Base-by-base conservation (phyloP, 2,329 filamentous ascomycete species). In the Aaosphaeria arxii region DNA sequence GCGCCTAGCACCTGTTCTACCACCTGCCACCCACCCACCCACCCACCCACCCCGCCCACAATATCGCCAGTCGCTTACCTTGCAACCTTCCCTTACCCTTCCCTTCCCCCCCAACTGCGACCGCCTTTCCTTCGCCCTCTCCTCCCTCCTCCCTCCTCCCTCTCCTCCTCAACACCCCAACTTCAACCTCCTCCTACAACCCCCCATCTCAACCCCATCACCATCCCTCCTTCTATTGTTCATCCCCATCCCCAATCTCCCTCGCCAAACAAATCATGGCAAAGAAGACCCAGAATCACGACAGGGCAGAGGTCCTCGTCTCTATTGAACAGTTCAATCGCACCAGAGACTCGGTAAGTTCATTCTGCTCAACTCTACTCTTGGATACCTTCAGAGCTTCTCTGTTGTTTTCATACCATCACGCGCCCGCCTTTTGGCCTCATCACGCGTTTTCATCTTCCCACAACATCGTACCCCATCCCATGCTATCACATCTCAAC, bases 261-360 rank as follows among this genome's bases (percentile, higher is more conserved):
- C 43, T 42, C 24, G n/a, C 3, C 40, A 7, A 24, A 24, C 17
- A 24, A 24, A 24, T 24, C 17, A 24, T 24, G 17, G 17, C 17
- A 24, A 24, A 24, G 17, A 24, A 24, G 17, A 24, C 17, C 17
- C 17, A 24, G 17, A 24, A 24, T 24, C 17, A 24, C 17, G 17
- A 24, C 40, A 63, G 59, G 35, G 63, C 61, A 48, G 65, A 69
- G 57, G 56, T 71, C 7, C 59, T 64, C 59, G 63, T 88, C 55
- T 83, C 89, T 52, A 79, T 87, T 48, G 86, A 89, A 49, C 86
- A 89, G 70, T 92, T 92, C 69, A 80, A 89, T 51, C 80, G 86
- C 65, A 89, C 91, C 43, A 83, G 89, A 63, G 89, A 95, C 69
- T 86, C 84, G 68, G 90, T 95, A 85, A 81, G 88, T 77, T 24